Evolutionary conservation across 345 rosid genomes (phyloP).

Genomic region (Noccaea caerulescens): DNA sequence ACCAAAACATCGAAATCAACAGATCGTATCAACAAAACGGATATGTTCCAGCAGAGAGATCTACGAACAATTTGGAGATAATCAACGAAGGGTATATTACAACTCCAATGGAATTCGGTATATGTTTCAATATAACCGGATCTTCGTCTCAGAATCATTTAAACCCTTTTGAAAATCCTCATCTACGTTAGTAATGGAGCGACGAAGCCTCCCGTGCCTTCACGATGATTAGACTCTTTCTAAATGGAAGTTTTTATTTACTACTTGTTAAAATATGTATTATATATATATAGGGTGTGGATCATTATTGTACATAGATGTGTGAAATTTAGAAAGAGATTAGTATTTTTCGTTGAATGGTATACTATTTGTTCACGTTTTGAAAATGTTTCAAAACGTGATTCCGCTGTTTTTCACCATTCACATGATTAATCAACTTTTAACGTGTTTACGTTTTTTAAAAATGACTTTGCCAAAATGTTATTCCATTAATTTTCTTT

Average conservation of each 20-base stretch:
- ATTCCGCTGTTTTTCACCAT: constrained; percentile 17
- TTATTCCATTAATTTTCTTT: too few relatives aligned
- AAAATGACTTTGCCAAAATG: not conserved
- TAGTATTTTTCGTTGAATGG: not conserved
- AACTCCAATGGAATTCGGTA: constrained; percentile 21
- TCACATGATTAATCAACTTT: not conserved
- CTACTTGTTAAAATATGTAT: constrained; percentile 13
- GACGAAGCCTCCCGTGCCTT: constrained; percentile 8
- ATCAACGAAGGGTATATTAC: constrained; percentile 30
- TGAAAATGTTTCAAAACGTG: not conserved
- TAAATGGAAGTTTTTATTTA: not conserved
- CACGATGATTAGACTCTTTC: not conserved
- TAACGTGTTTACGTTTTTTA: constrained; percentile 1
- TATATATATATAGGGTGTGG: not conserved
- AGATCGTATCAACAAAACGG: constrained; percentile 46
- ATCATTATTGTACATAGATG: constrained; percentile 23
- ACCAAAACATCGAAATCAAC: constrained; percentile 37
- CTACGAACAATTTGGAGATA: constrained; percentile 37
- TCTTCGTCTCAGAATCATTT: constrained; percentile 53
- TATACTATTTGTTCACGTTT: constrained; percentile 15
- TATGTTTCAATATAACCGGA: constrained; percentile 46
- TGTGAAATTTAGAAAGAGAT: constrained; percentile 16
- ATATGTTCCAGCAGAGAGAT: constrained; percentile 21
- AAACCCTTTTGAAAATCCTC: constrained; percentile 28
- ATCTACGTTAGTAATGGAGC: constrained; percentile 14